Percentiles rank a stretch among this genome's conserved stretches.
phyloP scores from a whole-genome alignment of 1,284 basidiomycete genomes.

The Neotropicomus parvogracilis region DNA sequence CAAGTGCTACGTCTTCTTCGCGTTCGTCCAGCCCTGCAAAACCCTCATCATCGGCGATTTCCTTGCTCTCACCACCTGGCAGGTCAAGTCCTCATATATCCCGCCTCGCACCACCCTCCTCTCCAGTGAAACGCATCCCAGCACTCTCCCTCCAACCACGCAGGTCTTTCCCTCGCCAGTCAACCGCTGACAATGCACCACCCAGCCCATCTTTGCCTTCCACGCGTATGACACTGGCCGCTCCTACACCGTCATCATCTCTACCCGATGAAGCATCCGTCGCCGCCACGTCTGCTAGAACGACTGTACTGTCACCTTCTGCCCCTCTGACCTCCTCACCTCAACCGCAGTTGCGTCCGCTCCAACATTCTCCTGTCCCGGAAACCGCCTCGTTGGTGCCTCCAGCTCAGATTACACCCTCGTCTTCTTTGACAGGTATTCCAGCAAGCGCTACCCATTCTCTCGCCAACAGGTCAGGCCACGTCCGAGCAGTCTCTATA shows the following conservation, averaged over 20 bases:
- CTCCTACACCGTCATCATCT: slow-evolving; percentile 19
- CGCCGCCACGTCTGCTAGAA: slow-evolving; percentile 8
- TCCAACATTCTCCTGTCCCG: slow-evolving; percentile 15
- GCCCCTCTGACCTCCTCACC: slow-evolving; percentile 21
- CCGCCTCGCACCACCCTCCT: slow-evolving; percentile 34
- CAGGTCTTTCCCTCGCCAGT: slow-evolving; percentile 32
- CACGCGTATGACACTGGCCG: slow-evolving; percentile 12
- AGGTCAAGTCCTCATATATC: slow-evolving; percentile 26
- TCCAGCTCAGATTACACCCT: slow-evolving; percentile 15
- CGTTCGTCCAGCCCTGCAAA: slow-evolving; percentile 44
- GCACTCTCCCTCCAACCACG: slow-evolving; percentile 35
- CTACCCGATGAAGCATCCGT: slow-evolving; percentile 12
- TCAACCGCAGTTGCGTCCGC: slow-evolving; percentile 13
- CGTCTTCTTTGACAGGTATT: slow-evolving; percentile 17
- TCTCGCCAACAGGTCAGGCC: slow-evolving; percentile 12
- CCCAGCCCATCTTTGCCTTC: slow-evolving; percentile 23
- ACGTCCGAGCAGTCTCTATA: slow-evolving; percentile 21
- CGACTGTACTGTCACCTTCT: slow-evolving; percentile 9
- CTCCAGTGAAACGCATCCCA: slow-evolving; percentile 41
- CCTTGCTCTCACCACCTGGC: slow-evolving; percentile 23
- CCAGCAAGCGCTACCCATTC: slow-evolving; percentile 9
- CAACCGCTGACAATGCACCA: slow-evolving; percentile 28
- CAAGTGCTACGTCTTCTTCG: slow-evolving; percentile 34
- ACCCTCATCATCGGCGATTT: slow-evolving; percentile 9
- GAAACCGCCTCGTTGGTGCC: slow-evolving; percentile 8